These are phyloP conservation scores for Chaetomium sp. DNA, from an alignment of 2,329 filamentous ascomycete genomes.

Conservation along the genomic window DNA sequence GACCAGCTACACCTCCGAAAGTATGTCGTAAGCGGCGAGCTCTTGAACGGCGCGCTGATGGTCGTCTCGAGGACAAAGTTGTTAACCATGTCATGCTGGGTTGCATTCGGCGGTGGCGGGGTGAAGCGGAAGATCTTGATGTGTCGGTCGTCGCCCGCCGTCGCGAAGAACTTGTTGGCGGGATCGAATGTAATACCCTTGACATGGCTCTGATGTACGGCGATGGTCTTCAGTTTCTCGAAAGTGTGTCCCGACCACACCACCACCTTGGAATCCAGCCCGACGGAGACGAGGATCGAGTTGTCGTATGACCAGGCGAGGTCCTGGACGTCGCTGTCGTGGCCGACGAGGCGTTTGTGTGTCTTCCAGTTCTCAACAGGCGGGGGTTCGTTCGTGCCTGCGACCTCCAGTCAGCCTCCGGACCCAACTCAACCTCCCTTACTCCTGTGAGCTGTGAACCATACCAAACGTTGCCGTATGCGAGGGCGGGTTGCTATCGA, in stretches of 20 bases:
- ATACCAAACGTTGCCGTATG: slow-evolving; percentile 78
- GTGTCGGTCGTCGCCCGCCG: slow-evolving; percentile 92
- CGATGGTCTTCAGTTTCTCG: slow-evolving; percentile 92
- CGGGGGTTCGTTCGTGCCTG: slow-evolving; percentile 82
- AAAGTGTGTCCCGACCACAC: slow-evolving; percentile 98
- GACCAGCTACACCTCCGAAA: slow-evolving; percentile 97
- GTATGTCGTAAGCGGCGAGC: slow-evolving; percentile 93
- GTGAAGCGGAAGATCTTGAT: slow-evolving; percentile 98
- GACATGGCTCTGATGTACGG: slow-evolving; percentile 94
- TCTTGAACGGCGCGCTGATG: slow-evolving; percentile 82
- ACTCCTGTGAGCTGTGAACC: not conserved
- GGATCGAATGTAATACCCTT: slow-evolving; percentile 99
- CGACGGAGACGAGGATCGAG: slow-evolving; percentile 92
- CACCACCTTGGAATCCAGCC: slow-evolving; percentile 95
- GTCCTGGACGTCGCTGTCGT: slow-evolving; percentile 98
- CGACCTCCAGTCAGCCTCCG: slow-evolving; percentile 26
- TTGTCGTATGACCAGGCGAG: slow-evolving; percentile 96
- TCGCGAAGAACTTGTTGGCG: slow-evolving; percentile 98
- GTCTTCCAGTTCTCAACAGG: slow-evolving; percentile 99
- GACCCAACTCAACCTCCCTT: not conserved
- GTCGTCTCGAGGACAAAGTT: slow-evolving; percentile 96
- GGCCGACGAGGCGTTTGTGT: slow-evolving; percentile 86
- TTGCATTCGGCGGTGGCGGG: slow-evolving; percentile 85
- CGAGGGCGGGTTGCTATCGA: slow-evolving; percentile 79
- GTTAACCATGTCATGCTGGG: slow-evolving; percentile 91